phyloP scores from a whole-genome alignment of 192 early-diverging fungal species.

The Gigaspora rosea region DNA sequence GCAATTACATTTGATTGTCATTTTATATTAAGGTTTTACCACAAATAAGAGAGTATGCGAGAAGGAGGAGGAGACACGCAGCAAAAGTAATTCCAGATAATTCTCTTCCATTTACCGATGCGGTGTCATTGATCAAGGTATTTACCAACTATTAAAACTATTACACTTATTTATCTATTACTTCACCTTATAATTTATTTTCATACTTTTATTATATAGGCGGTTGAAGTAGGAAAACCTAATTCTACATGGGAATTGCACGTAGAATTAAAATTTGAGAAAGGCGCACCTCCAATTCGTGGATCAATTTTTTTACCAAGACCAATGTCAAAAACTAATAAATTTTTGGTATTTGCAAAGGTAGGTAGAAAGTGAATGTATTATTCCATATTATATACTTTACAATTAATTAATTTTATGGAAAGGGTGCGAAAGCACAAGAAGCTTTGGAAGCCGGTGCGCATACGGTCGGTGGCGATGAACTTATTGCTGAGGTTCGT shows the following conservation, averaged over 20 bases:
- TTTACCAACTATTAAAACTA: not conserved
- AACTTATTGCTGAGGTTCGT: conserved; percentile 71
- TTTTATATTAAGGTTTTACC: not conserved
- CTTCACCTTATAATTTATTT: too few species aligned
- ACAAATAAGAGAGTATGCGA: conserved; percentile 18
- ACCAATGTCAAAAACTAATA: conserved; percentile 57
- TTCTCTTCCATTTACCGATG: conserved; percentile 43
- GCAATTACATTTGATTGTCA: too few species aligned
- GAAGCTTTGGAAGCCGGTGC: conserved; percentile 82
- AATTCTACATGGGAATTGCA: conserved; percentile 66
- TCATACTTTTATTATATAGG: conserved; percentile 31
- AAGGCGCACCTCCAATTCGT: conserved; percentile 78
- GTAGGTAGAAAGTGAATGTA: not conserved
- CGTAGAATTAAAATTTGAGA: conserved; percentile 67
- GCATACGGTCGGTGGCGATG: conserved; percentile 81
- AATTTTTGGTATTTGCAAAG: conserved; percentile 86
- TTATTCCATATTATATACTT: not conserved
- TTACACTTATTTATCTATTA: too few species aligned
- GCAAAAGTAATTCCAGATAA: conserved; percentile 30
- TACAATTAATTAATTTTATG: not conserved
- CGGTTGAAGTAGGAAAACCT: conserved; percentile 69
- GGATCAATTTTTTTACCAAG: conserved; percentile 76
- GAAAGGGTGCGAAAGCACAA: conserved; percentile 70
- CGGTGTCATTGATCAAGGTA: conserved; percentile 45
- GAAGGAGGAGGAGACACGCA: conserved; percentile 30